Base-by-base conservation (phyloP, 192 early-diverging fungal species). In the Dissophora ornata region DNA sequence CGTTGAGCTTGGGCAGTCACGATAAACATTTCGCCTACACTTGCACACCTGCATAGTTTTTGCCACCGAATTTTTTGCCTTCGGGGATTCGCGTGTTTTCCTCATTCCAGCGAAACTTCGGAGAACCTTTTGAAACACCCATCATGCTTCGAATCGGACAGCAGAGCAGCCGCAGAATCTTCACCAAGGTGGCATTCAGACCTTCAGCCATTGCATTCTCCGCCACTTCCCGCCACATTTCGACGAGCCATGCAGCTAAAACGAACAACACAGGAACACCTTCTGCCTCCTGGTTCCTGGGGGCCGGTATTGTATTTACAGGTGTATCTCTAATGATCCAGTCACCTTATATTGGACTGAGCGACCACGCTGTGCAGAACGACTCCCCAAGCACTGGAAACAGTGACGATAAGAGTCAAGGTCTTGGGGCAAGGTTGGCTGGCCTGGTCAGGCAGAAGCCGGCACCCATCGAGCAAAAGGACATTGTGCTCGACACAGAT, bases 301-400 rank as follows among this genome's bases (percentile, higher is more conserved):
- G 73, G 0, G 64, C 73, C n/a, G 73, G 73, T 15, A 34, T 67
- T 1, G 73, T 77, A 33, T 77, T 77, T 22, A 56, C 64, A 16
- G 59, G 73, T 4, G 59, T 67, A 34, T 62, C 64, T 19, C 73
- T 77, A 5, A 21, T 50, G 4, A 18, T 64, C 32, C 73, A 77
- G 40, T 67, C 73, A 6, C 73, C 73, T 0, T 56, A 57, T 19
- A 34, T 77, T 29, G 57, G 64, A 21, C 7, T 67, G 30, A 54
- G 28, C 12, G 36, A 28, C 15, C 19, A 34, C 29, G 40, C 36
- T 6, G 47, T 74, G 7, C 62, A 47, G n/a, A 67, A 67, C 40
- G 63, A 67, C 7, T 49, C 63, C 4, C 41, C 48, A 4, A 25
- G n/a, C 12, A 53, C 18, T 16, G 8, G 15, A 29, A 4, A 6